A percentile compares a stretch with the other conserved stretches of the same genome.
phyloP scores from a whole-genome alignment of 1,284 basidiomycete genomes.

The Bondarzewia mesenterica region DNA sequence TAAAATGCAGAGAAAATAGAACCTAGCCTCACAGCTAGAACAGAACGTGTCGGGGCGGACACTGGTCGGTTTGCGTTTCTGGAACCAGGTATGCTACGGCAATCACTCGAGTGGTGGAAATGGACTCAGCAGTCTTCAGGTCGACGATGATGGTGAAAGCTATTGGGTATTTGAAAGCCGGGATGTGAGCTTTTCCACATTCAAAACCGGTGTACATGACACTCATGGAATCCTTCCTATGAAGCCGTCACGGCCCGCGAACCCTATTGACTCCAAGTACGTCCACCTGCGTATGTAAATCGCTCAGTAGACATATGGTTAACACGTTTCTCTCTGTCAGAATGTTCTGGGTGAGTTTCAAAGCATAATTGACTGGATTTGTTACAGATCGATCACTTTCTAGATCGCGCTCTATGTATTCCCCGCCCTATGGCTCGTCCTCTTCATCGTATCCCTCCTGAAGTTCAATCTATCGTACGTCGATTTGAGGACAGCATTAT shows the following conservation, averaged over 20 bases:
- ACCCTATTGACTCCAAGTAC: slow-evolving; percentile 84
- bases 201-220: slow-evolving; percentile 1
- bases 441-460: slow-evolving; percentile 82
- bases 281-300: too few species aligned
- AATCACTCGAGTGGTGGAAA: background rate
- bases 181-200: slow-evolving; percentile 47
- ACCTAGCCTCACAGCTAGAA: slow-evolving; percentile 1
- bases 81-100: slow-evolving; percentile 71
- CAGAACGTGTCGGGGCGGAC: slow-evolving; percentile 90
- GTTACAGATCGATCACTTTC: background rate
- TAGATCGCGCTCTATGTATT: slow-evolving; percentile 67
- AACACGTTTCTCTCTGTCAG: slow-evolving; percentile 30
- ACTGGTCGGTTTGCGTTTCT: slow-evolving; percentile 87
- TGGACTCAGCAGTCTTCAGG: slow-evolving; percentile 33
- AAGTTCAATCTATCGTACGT: slow-evolving; percentile 80
- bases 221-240: background rate
- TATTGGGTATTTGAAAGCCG: slow-evolving; percentile 95
- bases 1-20: background rate
- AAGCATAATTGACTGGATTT: too few species aligned
- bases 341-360: slow-evolving; percentile 95
- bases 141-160: slow-evolving; percentile 92
- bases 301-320: too few species aligned
- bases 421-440: slow-evolving; percentile 77
- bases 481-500: background rate
- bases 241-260: slow-evolving; percentile 84